These are phyloP conservation scores for Coemansia sp. DNA, from an alignment of 192 early-diverging fungal genomes.

Conservation along the genomic window DNA sequence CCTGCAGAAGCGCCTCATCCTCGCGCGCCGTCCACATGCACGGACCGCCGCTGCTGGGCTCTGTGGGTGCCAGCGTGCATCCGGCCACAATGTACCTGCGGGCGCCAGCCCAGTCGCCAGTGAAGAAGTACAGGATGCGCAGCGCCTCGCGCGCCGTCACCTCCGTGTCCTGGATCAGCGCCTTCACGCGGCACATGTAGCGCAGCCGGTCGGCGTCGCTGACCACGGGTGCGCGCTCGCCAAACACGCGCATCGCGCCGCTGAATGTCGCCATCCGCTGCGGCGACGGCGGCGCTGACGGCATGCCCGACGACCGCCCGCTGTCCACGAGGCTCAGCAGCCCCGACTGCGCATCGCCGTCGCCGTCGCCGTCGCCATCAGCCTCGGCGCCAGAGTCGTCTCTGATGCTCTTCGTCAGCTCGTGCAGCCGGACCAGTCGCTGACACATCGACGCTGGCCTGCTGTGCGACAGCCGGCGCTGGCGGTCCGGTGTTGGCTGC, in stretches of 20 bases:
- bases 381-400: neutral
- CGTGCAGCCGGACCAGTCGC: conserved; percentile 35
- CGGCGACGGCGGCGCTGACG: conserved; percentile 30
- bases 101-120: conserved; percentile 48
- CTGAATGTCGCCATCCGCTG: conserved; percentile 38
- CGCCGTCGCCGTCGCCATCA: conserved; percentile 12
- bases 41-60: neutral
- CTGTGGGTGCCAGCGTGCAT: conserved; percentile 5
- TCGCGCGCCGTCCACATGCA: conserved; percentile 43
- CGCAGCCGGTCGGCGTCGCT: conserved; percentile 28
- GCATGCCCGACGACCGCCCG: neutral
- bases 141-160: conserved; percentile 36
- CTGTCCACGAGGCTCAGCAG: conserved; percentile 17
- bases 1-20: conserved; percentile 31
- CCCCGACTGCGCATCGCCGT: conserved; percentile 8
- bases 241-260: conserved; percentile 51
- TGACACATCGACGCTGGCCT: conserved; percentile 41
- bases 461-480: conserved; percentile 22
- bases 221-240: conserved; percentile 34
- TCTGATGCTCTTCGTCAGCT: conserved; percentile 10
- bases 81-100: conserved; percentile 36
- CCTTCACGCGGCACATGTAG: conserved; percentile 51
- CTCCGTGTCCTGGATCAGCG: conserved; percentile 32
- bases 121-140: conserved; percentile 40
- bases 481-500: conserved; percentile 22